A percentile compares a stretch with the other conserved stretches of the same genome.
Evolutionary conservation across 345 rosid species (phyloP).

Genomic region (Ricinus communis): DNA sequence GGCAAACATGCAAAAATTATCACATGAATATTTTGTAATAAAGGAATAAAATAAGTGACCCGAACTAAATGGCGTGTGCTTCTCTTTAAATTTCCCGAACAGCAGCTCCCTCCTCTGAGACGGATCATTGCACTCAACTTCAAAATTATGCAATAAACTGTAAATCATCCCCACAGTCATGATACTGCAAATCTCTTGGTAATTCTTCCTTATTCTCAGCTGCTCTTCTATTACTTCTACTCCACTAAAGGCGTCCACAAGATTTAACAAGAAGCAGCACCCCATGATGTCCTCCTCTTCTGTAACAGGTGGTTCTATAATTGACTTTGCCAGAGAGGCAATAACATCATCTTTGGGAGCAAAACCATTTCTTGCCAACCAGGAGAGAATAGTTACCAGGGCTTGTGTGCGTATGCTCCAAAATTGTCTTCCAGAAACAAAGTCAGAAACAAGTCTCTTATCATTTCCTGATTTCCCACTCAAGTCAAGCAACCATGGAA

Average conservation of each 20-base stretch:
- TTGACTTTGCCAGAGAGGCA: conserved; percentile 72
- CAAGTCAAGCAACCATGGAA: conserved; percentile 90
- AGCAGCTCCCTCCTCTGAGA: conserved; percentile 75
- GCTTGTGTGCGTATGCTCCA: conserved; percentile 64
- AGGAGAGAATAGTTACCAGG: conserved; percentile 60
- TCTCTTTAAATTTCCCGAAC: conserved; percentile 59
- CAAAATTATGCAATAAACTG: conserved; percentile 77
- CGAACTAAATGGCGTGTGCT: conserved; percentile 53
- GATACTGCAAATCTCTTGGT: conserved; percentile 82
- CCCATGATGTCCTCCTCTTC: conserved; percentile 86
- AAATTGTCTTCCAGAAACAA: conserved; percentile 62
- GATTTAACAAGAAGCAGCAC: conserved; percentile 85
- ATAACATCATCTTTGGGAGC: conserved; percentile 79
- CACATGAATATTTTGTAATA: neutral
- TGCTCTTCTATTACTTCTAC: conserved; percentile 93
- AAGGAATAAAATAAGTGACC: conserved; percentile 48
- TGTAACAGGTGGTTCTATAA: conserved; percentile 79
- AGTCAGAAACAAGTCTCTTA: conserved; percentile 45
- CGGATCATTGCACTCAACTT: conserved; percentile 75
- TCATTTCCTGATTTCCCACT: conserved; percentile 45
- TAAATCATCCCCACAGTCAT: conserved; percentile 90
- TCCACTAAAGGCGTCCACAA: conserved; percentile 80
- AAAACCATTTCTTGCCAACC: conserved; percentile 88
- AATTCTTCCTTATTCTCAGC: conserved; percentile 65
- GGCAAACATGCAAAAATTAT: too few relatives aligned